phyloP scores from a whole-genome alignment of 2,329 filamentous ascomycete genomes.

The Hymenoscyphus scutula region DNA sequence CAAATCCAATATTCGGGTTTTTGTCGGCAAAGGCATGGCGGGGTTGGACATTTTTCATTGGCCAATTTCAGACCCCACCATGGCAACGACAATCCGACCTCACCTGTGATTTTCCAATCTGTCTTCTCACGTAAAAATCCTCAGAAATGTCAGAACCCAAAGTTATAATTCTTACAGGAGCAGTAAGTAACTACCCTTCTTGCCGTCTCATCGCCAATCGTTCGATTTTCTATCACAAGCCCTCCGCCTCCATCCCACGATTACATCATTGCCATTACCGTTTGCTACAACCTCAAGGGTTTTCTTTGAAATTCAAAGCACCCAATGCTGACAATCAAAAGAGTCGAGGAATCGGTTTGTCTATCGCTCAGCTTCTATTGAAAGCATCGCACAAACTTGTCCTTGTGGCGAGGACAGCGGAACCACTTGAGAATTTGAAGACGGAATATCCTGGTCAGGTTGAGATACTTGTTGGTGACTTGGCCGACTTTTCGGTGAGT shows the following conservation, averaged over 20 bases:
- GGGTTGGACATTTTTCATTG: too few species aligned
- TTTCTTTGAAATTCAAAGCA: background rate
- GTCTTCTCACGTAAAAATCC: background rate
- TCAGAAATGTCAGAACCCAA: conserved; percentile 49
- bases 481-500: conserved; percentile 51
- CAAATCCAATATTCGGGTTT: too few species aligned
- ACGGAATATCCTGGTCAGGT: conserved; percentile 51
- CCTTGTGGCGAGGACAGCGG: conserved; percentile 53
- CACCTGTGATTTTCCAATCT: background rate
- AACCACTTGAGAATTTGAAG: conserved; percentile 50
- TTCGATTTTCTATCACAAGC: background rate
- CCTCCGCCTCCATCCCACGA: background rate
- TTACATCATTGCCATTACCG: background rate
- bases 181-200: background rate
- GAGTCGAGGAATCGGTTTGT: conserved; percentile 61
- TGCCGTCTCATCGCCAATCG: background rate
- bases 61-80: too few species aligned
- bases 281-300: background rate
- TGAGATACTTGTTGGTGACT: conserved; percentile 54
- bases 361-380: conserved; percentile 52
- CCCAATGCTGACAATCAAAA: conserved; percentile 26
- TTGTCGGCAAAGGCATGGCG: too few species aligned
- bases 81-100: too few species aligned
- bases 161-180: conserved; percentile 66
- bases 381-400: conserved; percentile 56